phyloP scores from a whole-genome alignment of 371 early-diverging fungal species.

The Haplosporangium sp. region DNA sequence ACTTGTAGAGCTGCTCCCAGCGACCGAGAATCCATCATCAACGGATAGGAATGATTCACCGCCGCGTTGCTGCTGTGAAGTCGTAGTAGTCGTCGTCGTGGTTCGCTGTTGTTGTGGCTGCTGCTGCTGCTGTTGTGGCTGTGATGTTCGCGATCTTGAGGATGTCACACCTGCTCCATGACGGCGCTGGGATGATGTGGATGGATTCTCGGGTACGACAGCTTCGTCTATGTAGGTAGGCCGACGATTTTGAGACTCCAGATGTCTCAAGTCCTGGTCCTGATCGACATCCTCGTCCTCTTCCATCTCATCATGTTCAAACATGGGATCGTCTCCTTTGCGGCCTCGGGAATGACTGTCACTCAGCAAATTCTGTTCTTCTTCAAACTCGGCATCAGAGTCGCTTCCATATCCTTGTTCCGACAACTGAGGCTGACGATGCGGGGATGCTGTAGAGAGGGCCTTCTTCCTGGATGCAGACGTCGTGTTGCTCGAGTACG shows the following conservation, averaged over 20 bases:
- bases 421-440: conserved; percentile 46
- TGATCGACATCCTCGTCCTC: conserved; percentile 26
- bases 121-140: conserved; percentile 6
- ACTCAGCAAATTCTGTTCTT: conserved; percentile 8
- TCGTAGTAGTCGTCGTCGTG: conserved; percentile 5
- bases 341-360: conserved; percentile 7
- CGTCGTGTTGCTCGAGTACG: conserved; percentile 3
- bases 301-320: conserved; percentile 25
- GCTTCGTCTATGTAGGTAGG: conserved; percentile 31
- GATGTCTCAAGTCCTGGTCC: conserved; percentile 9
- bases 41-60: conserved; percentile 10
- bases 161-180: not conserved
- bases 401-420: conserved; percentile 8
- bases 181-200: conserved; percentile 20
- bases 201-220: conserved; percentile 35
- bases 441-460: conserved; percentile 8
- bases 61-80: conserved; percentile 10
- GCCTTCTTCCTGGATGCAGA: conserved; percentile 10
- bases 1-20: conserved; percentile 11
- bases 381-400: conserved; percentile 44
- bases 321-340: not conserved
- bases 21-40: conserved; percentile 33
- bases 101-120: conserved; percentile 13
- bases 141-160: conserved; percentile 8
- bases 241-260: conserved; percentile 4